These are phyloP conservation scores for Penicillium sp. DNA, from an alignment of 2,329 filamentous ascomycete species.

Conservation along the genomic window DNA sequence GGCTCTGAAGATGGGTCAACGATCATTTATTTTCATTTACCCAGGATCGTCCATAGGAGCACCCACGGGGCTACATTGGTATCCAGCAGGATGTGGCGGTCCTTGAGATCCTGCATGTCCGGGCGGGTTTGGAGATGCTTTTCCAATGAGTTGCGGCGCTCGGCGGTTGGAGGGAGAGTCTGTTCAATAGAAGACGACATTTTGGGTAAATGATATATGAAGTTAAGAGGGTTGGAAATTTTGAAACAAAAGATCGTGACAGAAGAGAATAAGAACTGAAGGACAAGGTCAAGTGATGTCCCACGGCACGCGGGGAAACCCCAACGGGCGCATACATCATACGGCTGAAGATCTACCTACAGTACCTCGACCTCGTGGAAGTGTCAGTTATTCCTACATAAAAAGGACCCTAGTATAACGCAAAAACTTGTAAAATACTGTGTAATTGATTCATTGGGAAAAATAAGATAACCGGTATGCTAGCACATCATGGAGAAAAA, in stretches of 20 bases:
- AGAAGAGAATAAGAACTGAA: background rate
- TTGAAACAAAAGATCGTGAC: background rate
- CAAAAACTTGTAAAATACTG: too few relatives aligned
- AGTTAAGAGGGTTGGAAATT: background rate
- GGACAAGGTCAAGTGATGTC: slow-evolving; percentile 20
- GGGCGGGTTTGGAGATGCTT: slow-evolving; percentile 69
- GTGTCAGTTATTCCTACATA: too few relatives aligned
- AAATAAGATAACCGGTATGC: background rate
- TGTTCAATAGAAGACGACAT: slow-evolving; percentile 48
- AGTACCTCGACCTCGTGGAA: too few relatives aligned
- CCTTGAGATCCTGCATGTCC: slow-evolving; percentile 61
- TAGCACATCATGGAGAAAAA: slow-evolving; percentile 2
- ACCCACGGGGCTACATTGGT: slow-evolving; percentile 64
- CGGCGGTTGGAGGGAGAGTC: slow-evolving; percentile 54
- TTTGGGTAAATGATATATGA: slow-evolving; percentile 13
- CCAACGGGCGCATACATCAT: slow-evolving; percentile 2
- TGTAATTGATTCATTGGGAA: background rate
- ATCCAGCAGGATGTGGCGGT: slow-evolving; percentile 64
- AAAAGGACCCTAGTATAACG: too few relatives aligned
- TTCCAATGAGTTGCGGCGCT: slow-evolving; percentile 64
- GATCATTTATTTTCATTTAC: background rate
- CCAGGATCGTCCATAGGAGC: too few relatives aligned
- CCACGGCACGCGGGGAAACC: slow-evolving; percentile 22
- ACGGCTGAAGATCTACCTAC: too few relatives aligned
- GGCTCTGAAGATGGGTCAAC: slow-evolving; percentile 43